Evolutionary conservation across 257 asterid genomes (phyloP).

Genomic region (Paulownia fortunei): DNA sequence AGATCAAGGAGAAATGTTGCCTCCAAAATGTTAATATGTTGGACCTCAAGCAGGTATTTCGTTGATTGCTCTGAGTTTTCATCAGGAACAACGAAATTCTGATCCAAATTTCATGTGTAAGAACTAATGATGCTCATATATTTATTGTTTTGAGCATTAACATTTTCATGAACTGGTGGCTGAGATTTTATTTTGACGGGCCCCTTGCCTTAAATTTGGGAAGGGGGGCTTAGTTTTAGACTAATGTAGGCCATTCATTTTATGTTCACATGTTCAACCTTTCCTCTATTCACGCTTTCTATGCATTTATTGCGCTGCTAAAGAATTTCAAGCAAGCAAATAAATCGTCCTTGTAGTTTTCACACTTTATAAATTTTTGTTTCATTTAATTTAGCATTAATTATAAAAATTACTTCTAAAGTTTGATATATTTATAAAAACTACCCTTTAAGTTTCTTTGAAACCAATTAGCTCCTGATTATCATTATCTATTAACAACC

Average conservation of each 20-base stretch:
- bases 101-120: background rate
- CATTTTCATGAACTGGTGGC: background rate
- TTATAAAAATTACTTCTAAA: too few relatives aligned
- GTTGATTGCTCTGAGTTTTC: background rate
- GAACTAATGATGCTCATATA: background rate
- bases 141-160: background rate
- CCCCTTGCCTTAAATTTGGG: background rate
- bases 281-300: background rate
- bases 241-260: background rate
- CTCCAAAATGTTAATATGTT: background rate
- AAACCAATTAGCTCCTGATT: too few relatives aligned
- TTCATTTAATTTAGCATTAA: background rate
- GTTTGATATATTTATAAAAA: too few relatives aligned
- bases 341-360: background rate
- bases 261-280: background rate
- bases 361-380: background rate
- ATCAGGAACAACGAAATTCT: background rate
- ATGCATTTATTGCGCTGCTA: background rate
- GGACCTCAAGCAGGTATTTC: background rate
- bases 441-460: too few relatives aligned
- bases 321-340: background rate
- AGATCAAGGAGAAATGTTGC: background rate
- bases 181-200: background rate
- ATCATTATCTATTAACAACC: too few relatives aligned
- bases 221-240: background rate